Conservation (phyloP, 495 filamentous ascomycete species). For the Xylaria acuta region DNA sequence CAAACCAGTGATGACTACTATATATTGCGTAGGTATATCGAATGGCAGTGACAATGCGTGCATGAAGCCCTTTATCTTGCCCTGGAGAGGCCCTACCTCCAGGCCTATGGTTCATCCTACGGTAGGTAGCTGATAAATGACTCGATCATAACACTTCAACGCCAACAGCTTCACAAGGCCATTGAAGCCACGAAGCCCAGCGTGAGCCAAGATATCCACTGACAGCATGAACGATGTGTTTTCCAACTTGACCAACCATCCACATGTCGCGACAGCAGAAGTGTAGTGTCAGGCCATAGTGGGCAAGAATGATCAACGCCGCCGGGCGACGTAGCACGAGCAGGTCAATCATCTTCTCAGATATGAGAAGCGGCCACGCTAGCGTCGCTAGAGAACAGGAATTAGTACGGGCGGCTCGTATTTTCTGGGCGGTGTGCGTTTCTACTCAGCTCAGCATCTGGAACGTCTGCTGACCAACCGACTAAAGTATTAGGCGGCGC, state of each 20-base stretch:
- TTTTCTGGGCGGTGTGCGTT: background rate
- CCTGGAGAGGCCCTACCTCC: background rate
- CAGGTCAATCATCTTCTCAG: conserved; percentile 18
- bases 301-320: conserved; percentile 7
- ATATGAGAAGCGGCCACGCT: conserved; percentile 13
- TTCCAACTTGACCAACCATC: conserved; percentile 18
- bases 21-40: background rate
- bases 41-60: background rate
- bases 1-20: background rate
- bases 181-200: conserved; percentile 16
- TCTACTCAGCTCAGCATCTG: background rate
- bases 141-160: conserved; percentile 3
- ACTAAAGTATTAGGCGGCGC: no score
- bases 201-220: background rate
- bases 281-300: conserved; percentile 15
- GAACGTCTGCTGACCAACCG: background rate
- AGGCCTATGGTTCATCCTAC: background rate
- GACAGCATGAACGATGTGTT: conserved; percentile 6
- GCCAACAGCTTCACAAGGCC: conserved; percentile 19
- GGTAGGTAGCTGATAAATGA: background rate
- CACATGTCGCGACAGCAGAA: conserved; percentile 14
- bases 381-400: conserved; percentile 8
- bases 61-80: background rate
- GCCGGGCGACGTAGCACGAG: conserved; percentile 17
- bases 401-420: background rate